Evolutionary conservation across 164 flowering plant species (phyloP), one percentile per base, ranked within the genome.

Genomic region (Aristolochia fimbriata): DNA sequence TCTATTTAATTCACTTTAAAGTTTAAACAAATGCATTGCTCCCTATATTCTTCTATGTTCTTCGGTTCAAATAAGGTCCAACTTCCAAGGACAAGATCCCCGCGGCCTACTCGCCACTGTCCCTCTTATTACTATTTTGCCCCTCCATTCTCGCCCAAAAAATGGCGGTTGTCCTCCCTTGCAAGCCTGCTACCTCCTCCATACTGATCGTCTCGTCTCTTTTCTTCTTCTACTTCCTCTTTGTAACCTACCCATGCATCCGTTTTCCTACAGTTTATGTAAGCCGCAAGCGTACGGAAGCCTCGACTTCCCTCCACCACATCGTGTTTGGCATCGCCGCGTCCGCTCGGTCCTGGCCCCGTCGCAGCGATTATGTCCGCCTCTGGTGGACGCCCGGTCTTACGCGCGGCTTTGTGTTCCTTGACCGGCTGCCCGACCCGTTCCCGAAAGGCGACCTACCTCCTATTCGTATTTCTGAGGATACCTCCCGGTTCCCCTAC

Each of bases 321-420:
- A 50, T 91, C 66, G 76, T 81, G 65, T 88, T 91, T 74, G 74
- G 82, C 59, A 73, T 91, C 61, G 96, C 94, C 37, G 75, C 89
- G 57, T 77, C 87, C 49, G 62, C 82, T 56, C n/a, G 27, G 5
- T 79, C 86, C 33, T 78, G 74, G 73, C 58, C 74, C 41, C 31
- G 46, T 47, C 81, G 96, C 11, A 50, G 27, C 22, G 61, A 71
- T 16, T 81, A 74, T 74, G 16, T 88, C 25, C 77, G 78, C 14
- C 73, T 79, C 58, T 91, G 97, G 97, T 83, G 76, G 78, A 12
- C 59, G 21, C 82, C 78, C 59, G 47, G 63, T 27, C 25, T 63
- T 37, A 74, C 78, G 47, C 78, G 83, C 57, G 93, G 83, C 4
- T 63, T 68, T 66, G 80, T 83, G 46, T 91, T 83, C 74, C 80